Evolutionary conservation across 345 rosid genomes (phyloP).

Genomic region (Bruguiera parviflora): DNA sequence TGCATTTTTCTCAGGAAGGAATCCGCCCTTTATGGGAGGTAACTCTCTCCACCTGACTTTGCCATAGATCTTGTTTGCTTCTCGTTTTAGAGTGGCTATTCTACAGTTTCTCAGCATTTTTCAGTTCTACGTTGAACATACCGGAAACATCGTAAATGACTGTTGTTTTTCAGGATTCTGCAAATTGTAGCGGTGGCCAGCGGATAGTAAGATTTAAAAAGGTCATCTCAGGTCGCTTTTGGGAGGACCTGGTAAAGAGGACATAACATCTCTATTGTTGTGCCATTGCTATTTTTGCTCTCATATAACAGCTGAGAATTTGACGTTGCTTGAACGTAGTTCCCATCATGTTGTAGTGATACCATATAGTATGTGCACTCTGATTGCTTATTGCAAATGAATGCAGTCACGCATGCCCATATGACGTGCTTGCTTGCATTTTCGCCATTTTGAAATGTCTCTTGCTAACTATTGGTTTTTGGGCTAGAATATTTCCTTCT

Average conservation of each 20-base stretch:
- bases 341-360: too few species aligned
- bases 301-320: not conserved
- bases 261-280: not conserved
- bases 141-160: not conserved
- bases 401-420: too few species aligned
- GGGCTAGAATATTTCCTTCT: not conserved
- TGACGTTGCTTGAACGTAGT: not conserved
- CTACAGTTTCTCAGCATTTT: not conserved
- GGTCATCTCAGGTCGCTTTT: constrained; percentile 90
- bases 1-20: constrained; percentile 91
- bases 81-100: not conserved
- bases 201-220: constrained; percentile 95
- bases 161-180: constrained; percentile 66
- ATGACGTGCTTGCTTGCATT: not conserved
- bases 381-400: too few species aligned
- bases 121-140: not conserved
- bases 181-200: constrained; percentile 91
- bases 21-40: constrained; percentile 98
- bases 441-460: not conserved
- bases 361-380: too few species aligned
- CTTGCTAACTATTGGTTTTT: not conserved
- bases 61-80: too few species aligned
- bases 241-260: constrained; percentile 93
- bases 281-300: not conserved
- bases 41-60: constrained; percentile 8